These are phyloP conservation scores for Yarrowia deformans DNA, from an alignment of 805 yeast genomes.

Conservation along the genomic window DNA sequence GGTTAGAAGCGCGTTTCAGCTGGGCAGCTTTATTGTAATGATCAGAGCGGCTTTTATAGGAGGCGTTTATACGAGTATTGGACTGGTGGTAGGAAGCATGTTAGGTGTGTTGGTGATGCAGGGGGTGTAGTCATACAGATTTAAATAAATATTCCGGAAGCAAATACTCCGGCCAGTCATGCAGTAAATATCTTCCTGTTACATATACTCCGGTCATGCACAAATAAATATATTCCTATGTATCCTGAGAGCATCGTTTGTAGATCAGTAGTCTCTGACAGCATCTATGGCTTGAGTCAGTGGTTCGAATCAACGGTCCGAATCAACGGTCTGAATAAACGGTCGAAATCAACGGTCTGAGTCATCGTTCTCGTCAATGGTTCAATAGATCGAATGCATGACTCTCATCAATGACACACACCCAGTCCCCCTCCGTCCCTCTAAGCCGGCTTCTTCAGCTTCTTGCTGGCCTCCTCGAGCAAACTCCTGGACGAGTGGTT, in stretches of 20 bases:
- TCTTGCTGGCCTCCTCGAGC: conserved; percentile 38
- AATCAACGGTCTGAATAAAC: too few species aligned
- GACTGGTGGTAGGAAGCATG: conserved; percentile 2
- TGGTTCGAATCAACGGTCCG: too few species aligned
- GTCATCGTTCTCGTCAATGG: too few species aligned
- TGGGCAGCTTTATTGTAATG: conserved; percentile 17
- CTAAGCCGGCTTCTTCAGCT: conserved; percentile 15
- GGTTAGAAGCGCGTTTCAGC: conserved; percentile 11
- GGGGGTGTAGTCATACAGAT: not conserved
- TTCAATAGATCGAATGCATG: too few species aligned
- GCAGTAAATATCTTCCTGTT: too few species aligned
- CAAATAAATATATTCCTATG: conserved; percentile 30
- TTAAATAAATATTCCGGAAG: too few species aligned
- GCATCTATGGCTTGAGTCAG: too few species aligned
- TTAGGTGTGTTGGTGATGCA: conserved; percentile 6
- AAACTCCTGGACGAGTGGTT: conserved; percentile 37
- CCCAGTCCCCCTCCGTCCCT: not conserved
- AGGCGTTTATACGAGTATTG: conserved; percentile 9
- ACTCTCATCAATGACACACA: too few species aligned
- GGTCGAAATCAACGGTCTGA: too few species aligned
- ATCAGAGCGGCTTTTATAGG: conserved; percentile 7
- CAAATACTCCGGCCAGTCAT: too few species aligned
- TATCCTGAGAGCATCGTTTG: not conserved
- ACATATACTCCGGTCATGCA: not conserved
- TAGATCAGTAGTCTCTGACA: too few species aligned